A percentile compares a stretch with the other conserved stretches of the same genome.
phyloP scores from a whole-genome alignment of 1,139 yeast species.

The Saccharomycopsis crataegensis region DNA sequence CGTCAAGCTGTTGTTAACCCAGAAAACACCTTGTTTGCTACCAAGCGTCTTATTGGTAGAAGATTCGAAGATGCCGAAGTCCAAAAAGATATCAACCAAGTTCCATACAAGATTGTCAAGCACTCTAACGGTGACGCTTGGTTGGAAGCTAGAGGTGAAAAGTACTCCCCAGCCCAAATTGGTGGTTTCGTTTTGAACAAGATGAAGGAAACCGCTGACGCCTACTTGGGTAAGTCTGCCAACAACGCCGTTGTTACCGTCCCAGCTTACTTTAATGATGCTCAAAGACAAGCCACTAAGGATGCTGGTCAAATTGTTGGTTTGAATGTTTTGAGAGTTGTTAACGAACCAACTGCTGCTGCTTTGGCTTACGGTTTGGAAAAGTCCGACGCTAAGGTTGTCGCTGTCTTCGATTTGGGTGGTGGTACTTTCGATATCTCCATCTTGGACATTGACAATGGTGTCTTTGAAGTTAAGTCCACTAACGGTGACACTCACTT shows the following conservation, averaged over 20 bases:
- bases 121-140: slow-evolving; percentile 98
- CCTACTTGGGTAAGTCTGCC: slow-evolving; percentile 76
- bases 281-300: slow-evolving; percentile 98
- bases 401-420: slow-evolving; percentile 82
- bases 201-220: slow-evolving; percentile 92
- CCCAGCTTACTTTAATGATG: slow-evolving; percentile 96
- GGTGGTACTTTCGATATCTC: slow-evolving; percentile 89
- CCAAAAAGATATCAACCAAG: slow-evolving; percentile 93
- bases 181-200: slow-evolving; percentile 96
- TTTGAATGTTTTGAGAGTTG: slow-evolving; percentile 90
- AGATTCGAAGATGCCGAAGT: slow-evolving; percentile 95
- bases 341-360: slow-evolving; percentile 98
- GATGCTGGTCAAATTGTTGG: slow-evolving; percentile 99
- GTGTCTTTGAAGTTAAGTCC: slow-evolving; percentile 82
- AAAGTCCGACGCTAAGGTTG: slow-evolving; percentile 60
- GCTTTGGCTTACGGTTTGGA: slow-evolving; percentile 97
- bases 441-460: slow-evolving; percentile 76
- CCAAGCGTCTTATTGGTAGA: slow-evolving; percentile 98
- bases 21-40: slow-evolving; percentile 94
- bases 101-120: slow-evolving; percentile 94
- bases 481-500: slow-evolving; percentile 88
- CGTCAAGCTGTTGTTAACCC: slow-evolving; percentile 99
- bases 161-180: slow-evolving; percentile 92
- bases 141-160: slow-evolving; percentile 94
- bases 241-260: slow-evolving; percentile 94